Percentiles rank a stretch among this genome's conserved stretches.
Evolutionary conservation across 495 filamentous ascomycete genomes (phyloP).

Genomic region (Neurospora sp.): DNA sequence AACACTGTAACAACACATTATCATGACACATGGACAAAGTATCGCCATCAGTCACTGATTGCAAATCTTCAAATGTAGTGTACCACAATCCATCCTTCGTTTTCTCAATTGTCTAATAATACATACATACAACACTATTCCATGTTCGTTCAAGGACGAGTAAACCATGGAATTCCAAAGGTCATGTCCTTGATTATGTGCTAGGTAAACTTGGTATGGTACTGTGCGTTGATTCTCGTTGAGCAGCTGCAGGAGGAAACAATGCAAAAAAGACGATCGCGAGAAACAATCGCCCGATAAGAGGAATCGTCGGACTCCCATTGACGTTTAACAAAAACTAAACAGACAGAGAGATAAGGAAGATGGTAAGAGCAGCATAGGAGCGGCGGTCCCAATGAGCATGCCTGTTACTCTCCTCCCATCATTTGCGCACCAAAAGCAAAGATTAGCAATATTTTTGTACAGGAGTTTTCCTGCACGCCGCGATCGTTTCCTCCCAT

Average conservation of each 20-base stretch:
- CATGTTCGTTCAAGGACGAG: not conserved
- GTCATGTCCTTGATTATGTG: not conserved
- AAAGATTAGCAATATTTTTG: not conserved
- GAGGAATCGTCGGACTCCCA: not conserved
- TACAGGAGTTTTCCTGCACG: not conserved
- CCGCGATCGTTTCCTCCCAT: not conserved
- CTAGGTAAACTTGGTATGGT: not conserved
- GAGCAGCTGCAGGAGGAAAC: not conserved
- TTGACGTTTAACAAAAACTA: not conserved
- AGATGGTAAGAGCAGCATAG: not conserved
- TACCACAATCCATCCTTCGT: not conserved
- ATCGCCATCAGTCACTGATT: not conserved
- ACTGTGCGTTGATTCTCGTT: not conserved
- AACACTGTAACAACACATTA: not conserved
- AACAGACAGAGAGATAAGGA: not conserved
- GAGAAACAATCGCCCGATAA: not conserved
- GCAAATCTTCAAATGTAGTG: not conserved
- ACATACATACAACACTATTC: not conserved
- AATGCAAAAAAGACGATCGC: not conserved
- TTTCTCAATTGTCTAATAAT: not conserved
- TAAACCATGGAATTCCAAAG: not conserved
- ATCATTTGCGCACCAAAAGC: not conserved
- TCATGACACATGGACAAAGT: not conserved
- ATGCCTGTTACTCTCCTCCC: not conserved
- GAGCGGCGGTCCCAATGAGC: not conserved